These are phyloP conservation scores for Globisporangium sylvaticum DNA, from an alignment of 352 stramenopile species.

Conservation along the genomic window DNA sequence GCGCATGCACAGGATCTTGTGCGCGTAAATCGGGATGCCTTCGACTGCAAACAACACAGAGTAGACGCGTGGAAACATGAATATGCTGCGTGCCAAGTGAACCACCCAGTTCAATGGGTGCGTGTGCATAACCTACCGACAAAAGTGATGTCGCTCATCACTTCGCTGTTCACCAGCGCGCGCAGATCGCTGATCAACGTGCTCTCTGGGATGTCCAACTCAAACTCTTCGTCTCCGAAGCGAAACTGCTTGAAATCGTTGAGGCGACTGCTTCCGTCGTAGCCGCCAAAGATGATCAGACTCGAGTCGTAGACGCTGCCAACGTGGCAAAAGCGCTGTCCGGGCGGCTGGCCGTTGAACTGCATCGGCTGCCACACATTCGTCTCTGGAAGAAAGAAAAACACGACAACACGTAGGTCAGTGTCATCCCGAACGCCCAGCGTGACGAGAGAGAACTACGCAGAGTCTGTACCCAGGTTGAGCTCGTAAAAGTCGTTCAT, in stretches of 20 bases:
- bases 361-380: slow-evolving; percentile 71
- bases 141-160: slow-evolving; percentile 88
- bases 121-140: slow-evolving; percentile 38
- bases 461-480: slow-evolving; percentile 43
- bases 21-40: slow-evolving; percentile 79
- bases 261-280: slow-evolving; percentile 93
- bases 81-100: too few species aligned
- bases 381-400: slow-evolving; percentile 29
- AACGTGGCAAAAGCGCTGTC: slow-evolving; percentile 96
- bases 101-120: too few species aligned
- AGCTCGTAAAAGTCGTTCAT: slow-evolving; percentile 99
- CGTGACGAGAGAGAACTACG: background rate
- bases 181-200: slow-evolving; percentile 74
- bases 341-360: slow-evolving; percentile 77
- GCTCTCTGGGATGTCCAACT: slow-evolving; percentile 83
- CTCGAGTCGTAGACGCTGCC: slow-evolving; percentile 89
- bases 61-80: background rate
- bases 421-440: background rate
- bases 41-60: slow-evolving; percentile 49
- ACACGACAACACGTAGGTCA: background rate
- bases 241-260: slow-evolving; percentile 95
- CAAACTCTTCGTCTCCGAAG: slow-evolving; percentile 76
- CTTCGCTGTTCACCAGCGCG: slow-evolving; percentile 75
- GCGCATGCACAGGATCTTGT: slow-evolving; percentile 92
- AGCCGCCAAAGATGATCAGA: slow-evolving; percentile 95